phyloP scores from a whole-genome alignment of 106 monocot genomes.

The Allium fistulosum region DNA sequence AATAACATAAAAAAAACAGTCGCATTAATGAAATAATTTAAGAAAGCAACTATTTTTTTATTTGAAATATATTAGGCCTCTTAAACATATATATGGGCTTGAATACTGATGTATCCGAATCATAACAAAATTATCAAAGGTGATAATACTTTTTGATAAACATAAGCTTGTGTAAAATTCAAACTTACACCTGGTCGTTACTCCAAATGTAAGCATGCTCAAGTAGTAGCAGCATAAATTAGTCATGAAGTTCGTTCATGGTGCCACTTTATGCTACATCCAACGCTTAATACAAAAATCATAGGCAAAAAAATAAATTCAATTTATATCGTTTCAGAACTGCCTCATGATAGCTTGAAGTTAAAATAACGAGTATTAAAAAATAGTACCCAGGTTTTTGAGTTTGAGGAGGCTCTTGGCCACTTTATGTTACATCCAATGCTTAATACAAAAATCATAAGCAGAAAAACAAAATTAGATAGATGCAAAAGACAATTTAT shows the following conservation, averaged over 20 bases:
- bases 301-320: neutral
- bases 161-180: too few relatives aligned
- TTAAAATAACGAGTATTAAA: neutral
- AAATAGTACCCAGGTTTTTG: constrained; percentile 69
- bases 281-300: constrained; percentile 44
- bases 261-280: constrained; percentile 96
- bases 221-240: too few relatives aligned
- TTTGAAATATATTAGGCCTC: too few relatives aligned
- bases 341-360: neutral
- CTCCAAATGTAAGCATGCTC: too few relatives aligned
- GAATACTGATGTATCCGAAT: too few relatives aligned
- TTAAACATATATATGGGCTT: too few relatives aligned
- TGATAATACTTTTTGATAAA: too few relatives aligned
- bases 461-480: constrained; percentile 1
- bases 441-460: constrained; percentile 22
- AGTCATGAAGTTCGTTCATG: neutral
- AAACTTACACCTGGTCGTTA: too few relatives aligned
- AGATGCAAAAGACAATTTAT: neutral
- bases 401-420: constrained; percentile 35
- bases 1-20: too few relatives aligned
- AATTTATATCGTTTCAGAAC: neutral
- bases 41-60: too few relatives aligned
- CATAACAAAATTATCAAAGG: too few relatives aligned
- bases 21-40: too few relatives aligned
- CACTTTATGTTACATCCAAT: constrained; percentile 94